Conservation (phyloP, 2,329 filamentous ascomycete species). For the Dissoconium aciculare region DNA sequence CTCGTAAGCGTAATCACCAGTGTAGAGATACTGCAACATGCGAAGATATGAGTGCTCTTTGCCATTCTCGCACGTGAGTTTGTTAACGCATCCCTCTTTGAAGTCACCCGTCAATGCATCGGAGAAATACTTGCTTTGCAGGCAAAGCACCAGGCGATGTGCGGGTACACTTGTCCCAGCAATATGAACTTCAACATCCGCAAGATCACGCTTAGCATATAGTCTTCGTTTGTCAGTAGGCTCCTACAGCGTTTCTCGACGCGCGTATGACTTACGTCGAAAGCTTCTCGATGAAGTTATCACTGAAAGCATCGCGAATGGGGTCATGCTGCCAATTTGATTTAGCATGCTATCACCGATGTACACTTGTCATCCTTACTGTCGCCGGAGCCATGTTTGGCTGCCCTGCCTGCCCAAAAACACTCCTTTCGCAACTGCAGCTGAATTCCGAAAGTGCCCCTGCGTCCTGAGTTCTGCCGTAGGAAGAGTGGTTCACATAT, state of each 20-base stretch:
- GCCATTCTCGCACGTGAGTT: background rate
- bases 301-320: background rate
- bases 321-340: background rate
- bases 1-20: no score
- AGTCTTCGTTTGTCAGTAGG: no score
- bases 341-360: background rate
- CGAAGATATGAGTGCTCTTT: background rate
- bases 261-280: background rate
- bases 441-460: no score
- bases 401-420: no score
- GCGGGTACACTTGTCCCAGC: no score
- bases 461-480: no score
- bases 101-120: background rate
- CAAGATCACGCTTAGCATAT: background rate
- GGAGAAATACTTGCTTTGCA: slow-evolving; percentile 1
- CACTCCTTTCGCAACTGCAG: no score
- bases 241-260: background rate
- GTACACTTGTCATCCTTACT: no score
- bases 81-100: background rate
- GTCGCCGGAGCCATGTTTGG: no score
- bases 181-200: background rate
- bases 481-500: no score
- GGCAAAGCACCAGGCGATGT: background rate
- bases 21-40: background rate
- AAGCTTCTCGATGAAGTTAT: slow-evolving; percentile 1